Evolutionary conservation across 2,329 filamentous ascomycete genomes (phyloP).

Genomic region (Botrytis elliptica): DNA sequence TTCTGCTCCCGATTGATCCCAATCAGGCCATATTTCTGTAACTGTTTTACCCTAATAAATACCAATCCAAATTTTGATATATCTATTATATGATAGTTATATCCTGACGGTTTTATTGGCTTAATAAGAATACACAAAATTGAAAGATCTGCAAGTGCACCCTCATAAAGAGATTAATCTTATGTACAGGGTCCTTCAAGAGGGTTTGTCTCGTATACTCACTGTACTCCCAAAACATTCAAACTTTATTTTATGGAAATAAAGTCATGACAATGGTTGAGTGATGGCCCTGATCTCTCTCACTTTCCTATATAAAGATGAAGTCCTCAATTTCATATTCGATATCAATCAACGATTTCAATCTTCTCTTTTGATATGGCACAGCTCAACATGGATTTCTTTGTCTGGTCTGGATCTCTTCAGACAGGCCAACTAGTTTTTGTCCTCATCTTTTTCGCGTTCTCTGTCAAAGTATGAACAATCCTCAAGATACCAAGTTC

Average conservation of each 20-base stretch:
- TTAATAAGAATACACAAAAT: too few species aligned
- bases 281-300: rapidly evolving
- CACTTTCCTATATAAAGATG: background rate
- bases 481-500: background rate
- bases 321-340: background rate
- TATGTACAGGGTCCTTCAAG: too few species aligned
- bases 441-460: background rate
- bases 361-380: background rate
- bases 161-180: too few species aligned
- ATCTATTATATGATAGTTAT: too few species aligned
- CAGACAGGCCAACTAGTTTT: background rate
- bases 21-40: too few species aligned
- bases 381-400: background rate
- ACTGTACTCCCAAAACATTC: background rate
- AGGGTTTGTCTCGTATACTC: too few species aligned
- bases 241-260: background rate
- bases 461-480: background rate
- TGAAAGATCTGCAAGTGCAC: too few species aligned
- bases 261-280: background rate
- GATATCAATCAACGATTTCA: background rate
- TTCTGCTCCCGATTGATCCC: too few species aligned
- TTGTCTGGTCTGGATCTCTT: too few species aligned
- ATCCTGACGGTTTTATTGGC: too few species aligned
- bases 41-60: too few species aligned
- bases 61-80: too few species aligned